A percentile compares a stretch with the other conserved stretches of the same genome.
Conservation (phyloP, 345 rosid species). For the Hibiscus tridactylites region DNA sequence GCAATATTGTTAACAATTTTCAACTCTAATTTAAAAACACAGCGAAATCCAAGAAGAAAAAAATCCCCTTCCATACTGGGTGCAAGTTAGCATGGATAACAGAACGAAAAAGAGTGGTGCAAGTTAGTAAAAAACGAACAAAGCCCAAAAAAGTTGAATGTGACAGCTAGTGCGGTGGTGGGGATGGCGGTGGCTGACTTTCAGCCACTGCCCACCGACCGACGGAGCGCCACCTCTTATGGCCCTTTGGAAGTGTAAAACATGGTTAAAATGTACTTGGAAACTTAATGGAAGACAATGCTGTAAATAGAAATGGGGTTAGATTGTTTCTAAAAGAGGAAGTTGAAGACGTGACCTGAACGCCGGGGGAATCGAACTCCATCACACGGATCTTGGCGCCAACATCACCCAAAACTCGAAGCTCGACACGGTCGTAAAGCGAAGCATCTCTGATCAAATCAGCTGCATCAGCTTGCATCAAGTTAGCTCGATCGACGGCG, state of each 20-base stretch:
- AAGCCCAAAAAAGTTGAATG: background rate
- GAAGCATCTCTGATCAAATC: constrained; percentile 78
- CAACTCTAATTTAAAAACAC: no score
- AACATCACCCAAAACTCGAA: constrained; percentile 72
- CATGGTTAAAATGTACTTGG: background rate
- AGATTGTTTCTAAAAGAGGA: background rate
- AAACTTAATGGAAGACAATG: background rate
- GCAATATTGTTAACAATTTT: no score
- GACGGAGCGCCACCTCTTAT: background rate
- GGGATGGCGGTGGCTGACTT: background rate
- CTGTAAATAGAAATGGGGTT: background rate
- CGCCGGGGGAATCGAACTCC: constrained; percentile 89
- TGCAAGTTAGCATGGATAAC: constrained; percentile 4
- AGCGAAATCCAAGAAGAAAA: background rate
- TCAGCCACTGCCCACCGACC: background rate
- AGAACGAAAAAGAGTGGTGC: background rate
- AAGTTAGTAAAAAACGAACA: constrained; percentile 5
- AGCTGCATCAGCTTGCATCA: constrained; percentile 45
- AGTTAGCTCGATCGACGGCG: constrained; percentile 71
- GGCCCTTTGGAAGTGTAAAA: background rate
- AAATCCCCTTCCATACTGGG: background rate
- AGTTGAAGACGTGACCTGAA: constrained; percentile 44
- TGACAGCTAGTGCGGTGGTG: background rate
- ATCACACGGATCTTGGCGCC: constrained; percentile 94
- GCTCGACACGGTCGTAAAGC: constrained; percentile 21